Base-by-base conservation (phyloP, 306 rosid species). In the Gastrolobium villosum region DNA sequence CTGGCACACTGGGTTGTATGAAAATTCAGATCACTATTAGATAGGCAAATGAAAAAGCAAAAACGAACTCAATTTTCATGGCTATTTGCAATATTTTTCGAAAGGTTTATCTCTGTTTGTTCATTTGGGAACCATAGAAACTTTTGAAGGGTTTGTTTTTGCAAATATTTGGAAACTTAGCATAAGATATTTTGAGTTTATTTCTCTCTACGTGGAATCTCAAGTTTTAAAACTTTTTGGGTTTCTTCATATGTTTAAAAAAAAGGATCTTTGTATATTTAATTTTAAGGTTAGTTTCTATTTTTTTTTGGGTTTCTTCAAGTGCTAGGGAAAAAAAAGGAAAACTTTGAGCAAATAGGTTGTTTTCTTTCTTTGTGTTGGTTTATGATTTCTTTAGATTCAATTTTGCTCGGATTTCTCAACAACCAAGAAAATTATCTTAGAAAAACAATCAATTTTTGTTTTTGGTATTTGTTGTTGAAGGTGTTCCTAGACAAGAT, bases 401-500 rank as follows among this genome's bases (percentile, higher is more conserved):
- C 62, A 14, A 53, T 65, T 79, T 63, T 69, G 37, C 36, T 74
- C 50, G 26, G 65, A 50, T 63, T 75, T 62, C 2, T 9, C 7
- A 30, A 10, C 40, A 39, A 20, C 64, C 32, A 6, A 15, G 14
- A 5, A 5, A 36, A 14, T 45, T 52, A 26, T 35, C 28, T 10
- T 1, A 8, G 5, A 11, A 57, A 28, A 9, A 26, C 3, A 39
- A 40, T 0, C 1, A 13, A 36, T 49, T 5, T 2, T 26, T 0
- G n/a, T 0, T 40, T 48, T 34, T 71, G 0, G 7, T 11, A 2
- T 62, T 73, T 55, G 48, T n/a, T 36, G 61, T 37, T 78, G 75
- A 65, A 89, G 96, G 92, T 86, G 87, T 86, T 79, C 72, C 67
- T 75, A 36, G 77, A 39, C 14, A 65, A 84, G 87, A 86, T 86